Evolutionary conservation across 768 basidiomycete genomes (phyloP).

Genomic region (Phlebiopsis flavidoalba): DNA sequence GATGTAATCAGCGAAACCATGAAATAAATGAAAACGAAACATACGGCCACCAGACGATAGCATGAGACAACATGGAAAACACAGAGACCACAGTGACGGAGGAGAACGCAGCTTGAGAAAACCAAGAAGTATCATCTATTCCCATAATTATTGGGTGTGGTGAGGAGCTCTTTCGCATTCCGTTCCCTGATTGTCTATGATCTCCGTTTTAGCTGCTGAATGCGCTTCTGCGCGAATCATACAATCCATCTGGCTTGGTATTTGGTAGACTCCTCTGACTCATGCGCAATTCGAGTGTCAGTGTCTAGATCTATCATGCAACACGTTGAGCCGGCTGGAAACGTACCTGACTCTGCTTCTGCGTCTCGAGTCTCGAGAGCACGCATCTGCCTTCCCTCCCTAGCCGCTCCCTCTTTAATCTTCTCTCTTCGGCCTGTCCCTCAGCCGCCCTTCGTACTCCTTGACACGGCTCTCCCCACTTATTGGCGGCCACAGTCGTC

Average conservation of each 20-base stretch:
- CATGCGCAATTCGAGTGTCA: slow-evolving; percentile 8
- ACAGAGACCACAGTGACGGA: neutral
- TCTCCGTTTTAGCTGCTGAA: slow-evolving; percentile 51
- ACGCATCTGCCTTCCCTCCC: slow-evolving; percentile 88
- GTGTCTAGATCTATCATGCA: neutral
- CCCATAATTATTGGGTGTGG: too few species aligned
- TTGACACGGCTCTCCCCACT: slow-evolving; percentile 93
- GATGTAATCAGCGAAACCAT: neutral
- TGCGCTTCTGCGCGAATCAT: slow-evolving; percentile 77
- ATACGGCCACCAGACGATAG: neutral
- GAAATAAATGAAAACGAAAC: neutral
- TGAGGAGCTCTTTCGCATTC: slow-evolving; percentile 2
- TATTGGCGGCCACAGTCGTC: slow-evolving; percentile 66
- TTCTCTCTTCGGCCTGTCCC: slow-evolving; percentile 85
- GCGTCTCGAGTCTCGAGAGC: slow-evolving; percentile 64
- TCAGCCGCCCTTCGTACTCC: slow-evolving; percentile 79
- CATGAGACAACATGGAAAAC: neutral
- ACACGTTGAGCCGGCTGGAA: too few species aligned
- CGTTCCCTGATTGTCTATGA: slow-evolving; percentile 27
- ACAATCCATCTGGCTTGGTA: slow-evolving; percentile 75
- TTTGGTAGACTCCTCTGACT: too few species aligned
- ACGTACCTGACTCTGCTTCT: slow-evolving; percentile 63
- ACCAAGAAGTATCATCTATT: neutral
- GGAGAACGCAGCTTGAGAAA: neutral
- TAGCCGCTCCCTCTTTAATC: slow-evolving; percentile 89